Evolutionary conservation across 768 basidiomycete species (phyloP).

Genomic region (Coprinellus micaceus): DNA sequence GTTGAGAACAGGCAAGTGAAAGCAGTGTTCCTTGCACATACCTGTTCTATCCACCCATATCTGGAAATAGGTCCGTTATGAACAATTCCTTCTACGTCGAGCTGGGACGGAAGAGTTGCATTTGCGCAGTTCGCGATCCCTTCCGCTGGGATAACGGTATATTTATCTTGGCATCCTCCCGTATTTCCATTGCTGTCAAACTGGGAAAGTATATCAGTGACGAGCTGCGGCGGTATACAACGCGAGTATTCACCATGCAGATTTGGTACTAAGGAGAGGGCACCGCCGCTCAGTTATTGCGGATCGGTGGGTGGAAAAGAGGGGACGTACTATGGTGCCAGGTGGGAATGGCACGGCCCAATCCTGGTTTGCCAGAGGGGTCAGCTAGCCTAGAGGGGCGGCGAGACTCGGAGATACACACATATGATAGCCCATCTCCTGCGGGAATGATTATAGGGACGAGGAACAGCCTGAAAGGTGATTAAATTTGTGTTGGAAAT

Average conservation of each 20-base stretch:
- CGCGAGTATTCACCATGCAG: constrained; percentile 49
- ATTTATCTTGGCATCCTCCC: constrained; percentile 58
- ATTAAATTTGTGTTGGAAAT: not conserved
- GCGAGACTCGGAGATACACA: constrained; percentile 26
- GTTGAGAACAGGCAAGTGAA: not conserved
- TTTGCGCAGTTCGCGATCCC: constrained; percentile 46
- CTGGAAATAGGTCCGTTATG: constrained; percentile 49
- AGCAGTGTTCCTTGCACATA: constrained; percentile 16
- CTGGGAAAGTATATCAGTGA: constrained; percentile 24
- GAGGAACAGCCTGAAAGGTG: constrained; percentile 36
- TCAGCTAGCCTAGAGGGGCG: not conserved
- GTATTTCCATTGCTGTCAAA: constrained; percentile 55
- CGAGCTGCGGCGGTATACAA: not conserved
- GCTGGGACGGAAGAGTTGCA: constrained; percentile 40
- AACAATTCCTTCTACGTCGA: constrained; percentile 44
- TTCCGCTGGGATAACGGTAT: constrained; percentile 49
- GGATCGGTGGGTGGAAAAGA: not conserved
- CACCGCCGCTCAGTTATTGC: not conserved
- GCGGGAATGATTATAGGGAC: constrained; percentile 51
- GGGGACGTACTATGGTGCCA: constrained; percentile 42
- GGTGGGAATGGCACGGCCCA: constrained; percentile 58
- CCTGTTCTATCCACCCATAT: constrained; percentile 59
- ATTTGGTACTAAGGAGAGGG: constrained; percentile 49
- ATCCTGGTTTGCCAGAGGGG: constrained; percentile 32
- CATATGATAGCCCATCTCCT: constrained; percentile 44